These are phyloP conservation scores for Xylaria cubensis DNA, from an alignment of 495 filamentous ascomycete species.

Conservation along the genomic window DNA sequence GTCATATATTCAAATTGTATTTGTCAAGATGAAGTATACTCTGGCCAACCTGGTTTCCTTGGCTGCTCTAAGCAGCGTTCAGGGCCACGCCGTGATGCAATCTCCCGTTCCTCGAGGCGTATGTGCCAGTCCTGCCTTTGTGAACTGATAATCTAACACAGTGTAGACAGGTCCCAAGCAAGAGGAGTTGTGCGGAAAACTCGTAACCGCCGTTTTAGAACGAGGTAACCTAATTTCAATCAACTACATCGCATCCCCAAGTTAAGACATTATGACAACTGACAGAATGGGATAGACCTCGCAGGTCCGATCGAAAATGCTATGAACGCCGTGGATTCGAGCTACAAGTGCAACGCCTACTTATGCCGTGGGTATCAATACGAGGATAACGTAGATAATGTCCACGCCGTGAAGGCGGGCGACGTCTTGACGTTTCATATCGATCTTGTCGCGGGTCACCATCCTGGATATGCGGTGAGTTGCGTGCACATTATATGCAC, in stretches of 20 bases:
- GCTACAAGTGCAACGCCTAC: constrained; percentile 27
- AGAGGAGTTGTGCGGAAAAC: constrained; percentile 8
- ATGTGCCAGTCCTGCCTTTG: not conserved
- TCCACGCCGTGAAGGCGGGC: constrained; percentile 16
- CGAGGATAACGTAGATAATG: constrained; percentile 26
- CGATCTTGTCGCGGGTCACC: constrained; percentile 23
- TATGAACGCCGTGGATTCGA: constrained; percentile 3
- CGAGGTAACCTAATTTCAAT: not conserved
- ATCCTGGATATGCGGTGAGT: constrained; percentile 26
- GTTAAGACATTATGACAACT: not conserved
- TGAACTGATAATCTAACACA: not conserved
- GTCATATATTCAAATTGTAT: not conserved
- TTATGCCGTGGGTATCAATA: constrained; percentile 25
- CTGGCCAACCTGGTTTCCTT: not conserved
- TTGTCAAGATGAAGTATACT: constrained; percentile 13
- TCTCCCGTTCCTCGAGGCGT: constrained; percentile 16
- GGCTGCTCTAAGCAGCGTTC: constrained; percentile 5
- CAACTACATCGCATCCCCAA: no score
- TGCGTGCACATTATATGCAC: not conserved
- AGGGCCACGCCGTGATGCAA: constrained; percentile 22
- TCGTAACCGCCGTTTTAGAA: constrained; percentile 7
- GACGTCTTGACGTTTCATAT: constrained; percentile 24
- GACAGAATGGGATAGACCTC: not conserved
- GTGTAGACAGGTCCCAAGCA: constrained; percentile 25
- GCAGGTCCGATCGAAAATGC: constrained; percentile 26